Conservation (phyloP, 495 filamentous ascomycete species). For the Penicillium samsonianum region DNA sequence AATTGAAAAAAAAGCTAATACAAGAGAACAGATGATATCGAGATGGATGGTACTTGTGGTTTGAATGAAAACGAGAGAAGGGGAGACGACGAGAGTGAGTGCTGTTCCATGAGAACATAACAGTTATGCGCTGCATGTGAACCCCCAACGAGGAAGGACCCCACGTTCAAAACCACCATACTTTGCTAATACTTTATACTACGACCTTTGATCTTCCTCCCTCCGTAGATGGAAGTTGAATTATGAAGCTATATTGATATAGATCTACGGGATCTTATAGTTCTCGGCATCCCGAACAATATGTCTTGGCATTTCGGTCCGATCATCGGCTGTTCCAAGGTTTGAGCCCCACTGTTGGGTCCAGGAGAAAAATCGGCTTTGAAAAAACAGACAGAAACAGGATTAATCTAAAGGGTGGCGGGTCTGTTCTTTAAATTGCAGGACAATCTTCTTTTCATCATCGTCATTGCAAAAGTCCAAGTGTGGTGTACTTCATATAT, state of each 20-base stretch:
- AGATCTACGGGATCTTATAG: neutral
- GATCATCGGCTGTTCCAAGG: conserved; percentile 20
- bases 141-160: neutral
- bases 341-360: conserved; percentile 26
- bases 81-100: neutral
- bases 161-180: neutral
- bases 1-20: neutral
- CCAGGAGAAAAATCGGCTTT: conserved; percentile 20
- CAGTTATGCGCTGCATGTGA: neutral
- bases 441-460: neutral
- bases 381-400: conserved; percentile 1
- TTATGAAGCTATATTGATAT: neutral
- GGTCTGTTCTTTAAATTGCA: neutral
- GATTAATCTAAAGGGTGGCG: neutral
- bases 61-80: neutral
- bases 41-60: neutral
- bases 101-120: neutral
- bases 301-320: conserved; percentile 16
- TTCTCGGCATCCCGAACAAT: conserved; percentile 28
- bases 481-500: conserved; percentile 1
- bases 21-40: neutral
- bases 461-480: neutral
- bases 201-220: neutral
- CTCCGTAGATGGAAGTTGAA: neutral
- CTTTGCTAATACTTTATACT: neutral